Evolutionary conservation across 2,329 filamentous ascomycete species (phyloP).

Genomic region (Trichoderma semiorbis): DNA sequence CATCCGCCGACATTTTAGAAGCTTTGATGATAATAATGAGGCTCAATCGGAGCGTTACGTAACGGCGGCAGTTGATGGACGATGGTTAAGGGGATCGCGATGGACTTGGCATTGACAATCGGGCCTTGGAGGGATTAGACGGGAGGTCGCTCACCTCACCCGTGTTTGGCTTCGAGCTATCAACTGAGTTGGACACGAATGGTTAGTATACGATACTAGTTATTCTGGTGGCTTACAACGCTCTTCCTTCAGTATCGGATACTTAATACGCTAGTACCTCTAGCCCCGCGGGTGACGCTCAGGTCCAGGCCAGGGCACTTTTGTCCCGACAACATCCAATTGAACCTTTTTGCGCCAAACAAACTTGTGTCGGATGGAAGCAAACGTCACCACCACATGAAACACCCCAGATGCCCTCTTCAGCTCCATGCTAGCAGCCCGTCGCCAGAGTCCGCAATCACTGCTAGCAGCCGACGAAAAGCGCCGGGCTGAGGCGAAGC

Average conservation of each 20-base stretch:
- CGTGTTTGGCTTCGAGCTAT: neutral
- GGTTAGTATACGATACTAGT: neutral
- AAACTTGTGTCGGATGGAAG: neutral
- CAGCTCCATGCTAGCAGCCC: neutral
- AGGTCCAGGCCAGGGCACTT: neutral
- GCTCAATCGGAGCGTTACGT: neutral
- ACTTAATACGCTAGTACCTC: neutral
- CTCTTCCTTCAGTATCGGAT: neutral
- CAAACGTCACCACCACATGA: neutral
- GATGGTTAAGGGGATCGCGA: too few relatives aligned
- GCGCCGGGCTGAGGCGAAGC: neutral
- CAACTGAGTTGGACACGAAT: too few relatives aligned
- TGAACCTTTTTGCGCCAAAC: neutral
- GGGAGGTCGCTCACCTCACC: too few relatives aligned
- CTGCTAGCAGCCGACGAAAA: neutral
- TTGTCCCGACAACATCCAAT: neutral
- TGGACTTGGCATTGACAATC: neutral
- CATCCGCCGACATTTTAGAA: neutral
- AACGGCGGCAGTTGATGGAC: neutral
- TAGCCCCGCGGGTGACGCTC: slow-evolving; percentile 1
- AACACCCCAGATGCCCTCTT: neutral
- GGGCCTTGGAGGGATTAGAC: neutral
- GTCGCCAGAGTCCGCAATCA: neutral
- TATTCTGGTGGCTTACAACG: neutral
- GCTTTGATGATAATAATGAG: neutral